Conservation (phyloP, 2,329 filamentous ascomycete genomes). For the Neonectria hederae region DNA sequence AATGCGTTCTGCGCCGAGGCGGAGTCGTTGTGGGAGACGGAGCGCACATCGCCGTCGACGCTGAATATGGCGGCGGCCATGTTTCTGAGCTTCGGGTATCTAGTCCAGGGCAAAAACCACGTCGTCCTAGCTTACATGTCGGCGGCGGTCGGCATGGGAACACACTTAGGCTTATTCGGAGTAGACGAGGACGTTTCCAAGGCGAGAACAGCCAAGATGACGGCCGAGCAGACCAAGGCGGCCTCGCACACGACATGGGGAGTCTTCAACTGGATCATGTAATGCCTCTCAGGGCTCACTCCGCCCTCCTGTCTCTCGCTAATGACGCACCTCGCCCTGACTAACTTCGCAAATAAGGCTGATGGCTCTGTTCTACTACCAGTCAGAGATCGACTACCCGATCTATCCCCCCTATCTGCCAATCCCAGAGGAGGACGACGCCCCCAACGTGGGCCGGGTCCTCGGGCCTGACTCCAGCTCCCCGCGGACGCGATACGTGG, state of each 20-base stretch:
- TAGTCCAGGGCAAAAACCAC: conserved; percentile 3
- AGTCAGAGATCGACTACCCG: not conserved
- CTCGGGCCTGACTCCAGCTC: not conserved
- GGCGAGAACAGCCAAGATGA: not conserved
- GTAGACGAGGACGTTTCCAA: not conserved
- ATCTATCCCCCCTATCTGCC: not conserved
- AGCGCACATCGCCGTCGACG: not conserved
- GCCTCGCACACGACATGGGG: conserved; percentile 8
- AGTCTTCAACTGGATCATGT: conserved; percentile 17
- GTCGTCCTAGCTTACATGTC: not conserved
- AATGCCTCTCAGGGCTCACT: not conserved
- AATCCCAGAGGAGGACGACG: conserved; percentile 1
- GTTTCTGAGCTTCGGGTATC: conserved; percentile 12
- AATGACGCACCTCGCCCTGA: not conserved
- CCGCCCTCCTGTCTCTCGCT: not conserved
- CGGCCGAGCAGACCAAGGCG: conserved; percentile 3
- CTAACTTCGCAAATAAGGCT: conserved; percentile 4
- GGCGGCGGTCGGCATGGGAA: not conserved
- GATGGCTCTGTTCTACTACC: conserved; percentile 12
- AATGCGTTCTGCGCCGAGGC: conserved; percentile 6
- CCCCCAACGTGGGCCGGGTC: not conserved
- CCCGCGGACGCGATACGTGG: not conserved
- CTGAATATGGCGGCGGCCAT: conserved; percentile 11
- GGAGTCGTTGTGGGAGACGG: not conserved
- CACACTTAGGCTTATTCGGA: not conserved